Evolutionary conservation across 768 basidiomycete genomes (phyloP).

Genomic region (Termitomyces sp.): DNA sequence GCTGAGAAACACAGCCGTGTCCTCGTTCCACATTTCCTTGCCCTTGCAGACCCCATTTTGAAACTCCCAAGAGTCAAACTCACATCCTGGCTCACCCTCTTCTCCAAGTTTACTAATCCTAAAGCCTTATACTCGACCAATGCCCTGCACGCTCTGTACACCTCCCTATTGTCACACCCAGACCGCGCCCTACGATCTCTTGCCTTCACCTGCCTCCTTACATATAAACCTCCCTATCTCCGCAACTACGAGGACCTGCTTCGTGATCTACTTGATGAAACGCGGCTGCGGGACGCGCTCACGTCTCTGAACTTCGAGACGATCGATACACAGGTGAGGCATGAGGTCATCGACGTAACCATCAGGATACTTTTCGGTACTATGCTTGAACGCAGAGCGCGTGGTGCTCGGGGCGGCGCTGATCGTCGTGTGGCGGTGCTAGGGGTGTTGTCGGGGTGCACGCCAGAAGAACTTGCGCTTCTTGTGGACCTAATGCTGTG

Average conservation of each 20-base stretch:
- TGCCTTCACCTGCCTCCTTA: constrained; percentile 73
- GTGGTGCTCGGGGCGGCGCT: constrained; percentile 45
- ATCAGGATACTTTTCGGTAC: constrained; percentile 82
- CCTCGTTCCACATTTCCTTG: constrained; percentile 81
- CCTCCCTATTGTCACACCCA: constrained; percentile 76
- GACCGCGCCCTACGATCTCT: constrained; percentile 73
- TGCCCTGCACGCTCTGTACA: constrained; percentile 61
- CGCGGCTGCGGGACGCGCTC: constrained; percentile 86
- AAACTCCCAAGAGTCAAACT: constrained; percentile 60
- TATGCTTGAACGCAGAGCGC: constrained; percentile 77
- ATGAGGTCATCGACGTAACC: constrained; percentile 61
- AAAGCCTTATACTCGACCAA: constrained; percentile 75
- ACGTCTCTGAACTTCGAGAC: constrained; percentile 60
- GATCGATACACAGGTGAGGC: constrained; percentile 50
- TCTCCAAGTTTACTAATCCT: constrained; percentile 91
- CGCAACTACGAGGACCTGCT: constrained; percentile 59
- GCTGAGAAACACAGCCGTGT: constrained; percentile 86
- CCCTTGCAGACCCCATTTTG: constrained; percentile 34
- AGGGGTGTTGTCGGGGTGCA: constrained; percentile 62
- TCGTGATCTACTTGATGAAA: constrained; percentile 72
- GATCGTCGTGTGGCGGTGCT: constrained; percentile 76
- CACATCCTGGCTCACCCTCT: constrained; percentile 73
- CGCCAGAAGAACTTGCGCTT: constrained; percentile 65
- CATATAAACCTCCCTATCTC: constrained; percentile 69
- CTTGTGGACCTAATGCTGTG: constrained; percentile 86